phyloP scores from a whole-genome alignment of 2,329 filamentous ascomycete species.

The Diaporthe velutina region DNA sequence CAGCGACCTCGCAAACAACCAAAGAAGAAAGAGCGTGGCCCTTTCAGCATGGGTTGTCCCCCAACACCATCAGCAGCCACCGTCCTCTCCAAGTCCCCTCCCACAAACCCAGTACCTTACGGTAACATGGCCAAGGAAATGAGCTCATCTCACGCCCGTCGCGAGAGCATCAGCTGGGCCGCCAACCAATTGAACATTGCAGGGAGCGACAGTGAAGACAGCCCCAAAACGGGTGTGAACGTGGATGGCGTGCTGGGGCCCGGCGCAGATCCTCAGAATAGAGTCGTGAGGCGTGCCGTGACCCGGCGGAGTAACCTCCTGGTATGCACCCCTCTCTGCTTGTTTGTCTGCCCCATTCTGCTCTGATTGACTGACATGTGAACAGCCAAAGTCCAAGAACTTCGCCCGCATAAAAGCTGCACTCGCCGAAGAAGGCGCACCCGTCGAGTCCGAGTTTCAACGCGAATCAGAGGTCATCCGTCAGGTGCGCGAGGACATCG shows the following conservation, averaged over 20 bases:
- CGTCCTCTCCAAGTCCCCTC: slow-evolving; percentile 79
- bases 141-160: slow-evolving; percentile 66
- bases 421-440: slow-evolving; percentile 87
- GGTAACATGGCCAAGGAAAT: slow-evolving; percentile 52
- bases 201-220: slow-evolving; percentile 84
- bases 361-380: slow-evolving; percentile 51
- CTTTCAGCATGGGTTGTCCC: slow-evolving; percentile 65
- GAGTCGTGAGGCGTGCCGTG: slow-evolving; percentile 85
- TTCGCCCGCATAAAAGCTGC: slow-evolving; percentile 95
- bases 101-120: slow-evolving; percentile 54
- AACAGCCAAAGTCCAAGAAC: slow-evolving; percentile 92
- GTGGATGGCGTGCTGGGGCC: slow-evolving; percentile 58
- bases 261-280: slow-evolving; percentile 71
- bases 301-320: slow-evolving; percentile 90
- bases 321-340: slow-evolving; percentile 62
- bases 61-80: slow-evolving; percentile 51
- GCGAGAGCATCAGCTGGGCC: slow-evolving; percentile 91
- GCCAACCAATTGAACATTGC: slow-evolving; percentile 89
- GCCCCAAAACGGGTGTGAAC: slow-evolving; percentile 60
- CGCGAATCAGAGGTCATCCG: slow-evolving; percentile 96
- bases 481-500: slow-evolving; percentile 90
- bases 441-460: slow-evolving; percentile 88
- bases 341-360: not conserved
- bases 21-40: slow-evolving; percentile 63
- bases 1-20: slow-evolving; percentile 78